Percentiles rank a stretch among this genome's conserved stretches.
Evolutionary conservation across 768 basidiomycete species (phyloP).

Genomic region (Cytidiella melzeri): DNA sequence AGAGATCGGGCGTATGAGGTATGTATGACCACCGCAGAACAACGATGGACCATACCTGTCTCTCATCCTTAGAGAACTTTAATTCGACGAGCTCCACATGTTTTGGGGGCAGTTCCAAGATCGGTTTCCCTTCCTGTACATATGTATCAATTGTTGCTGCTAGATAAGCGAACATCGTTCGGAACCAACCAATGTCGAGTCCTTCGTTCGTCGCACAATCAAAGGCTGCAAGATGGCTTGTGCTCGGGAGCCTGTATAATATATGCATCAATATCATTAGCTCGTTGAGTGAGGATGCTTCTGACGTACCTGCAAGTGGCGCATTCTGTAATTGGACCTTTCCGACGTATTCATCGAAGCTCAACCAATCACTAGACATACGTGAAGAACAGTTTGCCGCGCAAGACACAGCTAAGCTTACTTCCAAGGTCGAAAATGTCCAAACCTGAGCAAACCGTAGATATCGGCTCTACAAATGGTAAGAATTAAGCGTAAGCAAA

Average conservation of each 20-base stretch:
- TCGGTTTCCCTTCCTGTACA: slow-evolving; percentile 53
- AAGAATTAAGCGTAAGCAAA: background rate
- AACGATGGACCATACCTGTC: slow-evolving; percentile 36
- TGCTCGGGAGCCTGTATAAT: slow-evolving; percentile 42
- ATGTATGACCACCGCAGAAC: background rate
- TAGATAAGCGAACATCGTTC: background rate
- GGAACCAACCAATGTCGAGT: slow-evolving; percentile 35
- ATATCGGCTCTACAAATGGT: slow-evolving; percentile 48
- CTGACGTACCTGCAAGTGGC: slow-evolving; percentile 46
- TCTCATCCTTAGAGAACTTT: slow-evolving; percentile 61
- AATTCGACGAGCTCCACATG: slow-evolving; percentile 53
- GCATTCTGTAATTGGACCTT: slow-evolving; percentile 50
- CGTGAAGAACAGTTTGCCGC: background rate
- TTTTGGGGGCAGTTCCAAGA: slow-evolving; percentile 58
- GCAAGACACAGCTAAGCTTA: slow-evolving; percentile 7
- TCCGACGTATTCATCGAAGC: slow-evolving; percentile 56
- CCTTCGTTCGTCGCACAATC: slow-evolving; percentile 70
- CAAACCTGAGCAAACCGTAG: slow-evolving; percentile 66
- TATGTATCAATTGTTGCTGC: background rate
- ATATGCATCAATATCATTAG: background rate
- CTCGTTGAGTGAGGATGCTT: background rate
- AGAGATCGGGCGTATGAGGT: background rate
- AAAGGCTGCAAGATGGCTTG: slow-evolving; percentile 63
- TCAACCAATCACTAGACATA: slow-evolving; percentile 45
- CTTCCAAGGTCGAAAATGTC: slow-evolving; percentile 63